These are phyloP conservation scores for Albugo laibachii DNA, from an alignment of 352 stramenopile species.

Conservation along the genomic window DNA sequence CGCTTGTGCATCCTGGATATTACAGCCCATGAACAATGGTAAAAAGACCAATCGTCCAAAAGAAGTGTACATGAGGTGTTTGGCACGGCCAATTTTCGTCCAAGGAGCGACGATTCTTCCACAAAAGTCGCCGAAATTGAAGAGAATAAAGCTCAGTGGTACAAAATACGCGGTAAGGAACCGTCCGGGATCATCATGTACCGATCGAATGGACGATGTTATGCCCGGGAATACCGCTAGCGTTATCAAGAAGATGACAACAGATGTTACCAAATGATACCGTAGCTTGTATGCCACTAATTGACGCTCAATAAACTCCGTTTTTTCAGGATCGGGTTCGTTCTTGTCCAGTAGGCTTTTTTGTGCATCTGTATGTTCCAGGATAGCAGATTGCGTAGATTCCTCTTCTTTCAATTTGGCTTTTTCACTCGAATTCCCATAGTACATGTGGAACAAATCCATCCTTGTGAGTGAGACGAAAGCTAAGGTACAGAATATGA, in stretches of 20 bases:
- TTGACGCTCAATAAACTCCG: slow-evolving; percentile 9
- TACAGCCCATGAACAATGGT: slow-evolving; percentile 55
- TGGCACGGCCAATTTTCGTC: slow-evolving; percentile 14
- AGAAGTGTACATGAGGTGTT: slow-evolving; percentile 5
- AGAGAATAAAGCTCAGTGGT: slow-evolving; percentile 54
- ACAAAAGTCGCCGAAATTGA: slow-evolving; percentile 56
- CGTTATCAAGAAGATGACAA: slow-evolving; percentile 61
- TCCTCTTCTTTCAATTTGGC: neutral
- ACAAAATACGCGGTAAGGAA: slow-evolving; percentile 54
- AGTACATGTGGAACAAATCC: no score
- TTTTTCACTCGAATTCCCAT: no score
- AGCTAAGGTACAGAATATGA: neutral
- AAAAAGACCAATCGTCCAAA: slow-evolving; percentile 29
- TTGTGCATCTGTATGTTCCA: neutral
- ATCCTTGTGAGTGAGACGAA: neutral
- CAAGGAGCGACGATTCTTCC: slow-evolving; percentile 24
- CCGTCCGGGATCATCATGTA: slow-evolving; percentile 16
- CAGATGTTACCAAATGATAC: slow-evolving; percentile 28
- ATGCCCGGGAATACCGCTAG: slow-evolving; percentile 56
- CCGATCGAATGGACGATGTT: slow-evolving; percentile 45
- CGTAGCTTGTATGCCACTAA: slow-evolving; percentile 18
- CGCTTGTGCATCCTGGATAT: slow-evolving; percentile 45
- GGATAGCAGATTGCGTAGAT: neutral
- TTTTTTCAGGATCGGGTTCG: slow-evolving; percentile 8
- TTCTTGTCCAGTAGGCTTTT: neutral